phyloP scores from a whole-genome alignment of 305 asterid genomes.

The Striga hermonthica region DNA sequence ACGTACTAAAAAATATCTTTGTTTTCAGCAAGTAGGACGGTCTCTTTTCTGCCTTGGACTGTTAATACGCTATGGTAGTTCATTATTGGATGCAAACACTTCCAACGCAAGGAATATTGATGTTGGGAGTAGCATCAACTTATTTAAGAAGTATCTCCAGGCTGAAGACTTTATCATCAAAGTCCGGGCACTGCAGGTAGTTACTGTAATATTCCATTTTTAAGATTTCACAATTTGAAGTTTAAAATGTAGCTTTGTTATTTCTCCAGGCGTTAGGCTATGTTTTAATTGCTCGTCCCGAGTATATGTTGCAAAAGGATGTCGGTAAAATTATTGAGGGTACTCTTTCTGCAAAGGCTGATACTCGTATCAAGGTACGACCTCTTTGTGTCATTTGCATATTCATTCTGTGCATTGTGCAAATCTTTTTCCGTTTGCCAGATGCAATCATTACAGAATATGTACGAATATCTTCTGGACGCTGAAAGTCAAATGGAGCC shows the following conservation, averaged over 20 bases:
- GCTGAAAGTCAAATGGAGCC: slow-evolving; percentile 87
- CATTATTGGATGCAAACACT: slow-evolving; percentile 53
- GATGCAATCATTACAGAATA: slow-evolving; percentile 95
- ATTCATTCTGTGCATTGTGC: slow-evolving; percentile 31
- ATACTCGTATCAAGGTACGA: slow-evolving; percentile 80
- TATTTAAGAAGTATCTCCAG: slow-evolving; percentile 85
- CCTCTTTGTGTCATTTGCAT: slow-evolving; percentile 23
- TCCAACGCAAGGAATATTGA: slow-evolving; percentile 57
- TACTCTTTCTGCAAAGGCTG: slow-evolving; percentile 61
- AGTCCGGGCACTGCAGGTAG: slow-evolving; percentile 90
- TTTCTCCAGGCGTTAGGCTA: slow-evolving; percentile 85
- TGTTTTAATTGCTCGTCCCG: slow-evolving; percentile 88
- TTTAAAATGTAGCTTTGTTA: slow-evolving; percentile 32
- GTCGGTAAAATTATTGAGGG: slow-evolving; percentile 69
- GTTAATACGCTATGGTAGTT: slow-evolving; percentile 89
- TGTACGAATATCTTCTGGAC: slow-evolving; percentile 92
- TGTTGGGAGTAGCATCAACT: slow-evolving; percentile 58
- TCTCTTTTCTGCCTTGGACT: slow-evolving; percentile 98
- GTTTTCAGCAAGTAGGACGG: slow-evolving; percentile 88
- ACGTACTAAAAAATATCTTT: slow-evolving; percentile 18
- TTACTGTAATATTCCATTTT: slow-evolving; percentile 11
- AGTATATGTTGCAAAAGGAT: slow-evolving; percentile 86
- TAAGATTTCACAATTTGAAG: slow-evolving; percentile 14
- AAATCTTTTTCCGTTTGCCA: slow-evolving; percentile 43
- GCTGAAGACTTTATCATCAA: slow-evolving; percentile 84